A percentile compares a stretch with the other conserved stretches of the same genome.
Evolutionary conservation across 345 rosid genomes (phyloP).

Genomic region (Lepidium sativum): DNA sequence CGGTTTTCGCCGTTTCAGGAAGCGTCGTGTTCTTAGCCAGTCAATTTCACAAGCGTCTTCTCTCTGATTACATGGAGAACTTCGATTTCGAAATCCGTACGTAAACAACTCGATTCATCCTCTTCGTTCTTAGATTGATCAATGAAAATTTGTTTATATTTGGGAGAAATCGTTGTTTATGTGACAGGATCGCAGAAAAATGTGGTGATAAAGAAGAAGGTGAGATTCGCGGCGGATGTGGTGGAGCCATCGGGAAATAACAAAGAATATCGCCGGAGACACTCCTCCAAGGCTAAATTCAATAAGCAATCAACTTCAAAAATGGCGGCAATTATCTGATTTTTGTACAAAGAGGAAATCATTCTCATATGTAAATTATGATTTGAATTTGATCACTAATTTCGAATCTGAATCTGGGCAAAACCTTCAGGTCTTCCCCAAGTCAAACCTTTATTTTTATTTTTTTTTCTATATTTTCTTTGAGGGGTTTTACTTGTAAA

Average conservation of each 20-base stretch:
- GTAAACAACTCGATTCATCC: not conserved
- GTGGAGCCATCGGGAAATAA: constrained; percentile 59
- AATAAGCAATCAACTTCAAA: constrained; percentile 12
- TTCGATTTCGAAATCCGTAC: constrained; percentile 48
- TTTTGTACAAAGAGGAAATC: not conserved
- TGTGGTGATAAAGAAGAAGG: constrained; percentile 43
- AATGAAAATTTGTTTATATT: not conserved
- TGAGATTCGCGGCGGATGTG: constrained; percentile 74
- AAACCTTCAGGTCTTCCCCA: not conserved
- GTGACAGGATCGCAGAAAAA: constrained; percentile 13
- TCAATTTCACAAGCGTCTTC: constrained; percentile 64
- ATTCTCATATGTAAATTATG: not conserved
- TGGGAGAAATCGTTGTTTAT: not conserved
- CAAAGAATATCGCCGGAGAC: constrained; percentile 49
- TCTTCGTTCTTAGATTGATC: not conserved
- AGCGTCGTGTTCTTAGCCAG: constrained; percentile 65
- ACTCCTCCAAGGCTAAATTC: constrained; percentile 11
- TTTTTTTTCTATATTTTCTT: too few species aligned
- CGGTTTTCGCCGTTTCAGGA: constrained; percentile 83
- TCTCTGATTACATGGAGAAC: constrained; percentile 74
- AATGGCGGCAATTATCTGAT: constrained; percentile 13
- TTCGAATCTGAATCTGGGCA: constrained; percentile 1
- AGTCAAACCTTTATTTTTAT: not conserved
- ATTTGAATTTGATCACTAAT: not conserved
- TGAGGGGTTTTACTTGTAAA: constrained; percentile 4